Conservation (phyloP, 1,139 yeast species). For the Pichia sp. region DNA sequence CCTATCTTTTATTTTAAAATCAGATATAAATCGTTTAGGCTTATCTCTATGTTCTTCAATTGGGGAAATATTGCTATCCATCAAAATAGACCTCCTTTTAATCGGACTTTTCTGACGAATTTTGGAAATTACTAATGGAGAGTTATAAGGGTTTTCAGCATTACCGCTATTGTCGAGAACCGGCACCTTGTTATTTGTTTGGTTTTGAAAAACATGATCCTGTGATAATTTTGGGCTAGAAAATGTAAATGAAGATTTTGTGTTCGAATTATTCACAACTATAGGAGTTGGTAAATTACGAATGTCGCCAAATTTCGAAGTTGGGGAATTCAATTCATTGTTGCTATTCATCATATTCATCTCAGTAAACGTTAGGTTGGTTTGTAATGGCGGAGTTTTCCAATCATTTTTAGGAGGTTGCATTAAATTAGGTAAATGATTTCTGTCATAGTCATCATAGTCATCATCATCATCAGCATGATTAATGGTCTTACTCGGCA, state of each 20-base stretch:
- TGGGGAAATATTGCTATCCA: conserved; percentile 1
- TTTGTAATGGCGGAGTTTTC: too few species aligned
- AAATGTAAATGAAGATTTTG: background rate
- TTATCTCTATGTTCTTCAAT: background rate
- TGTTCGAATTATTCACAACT: background rate
- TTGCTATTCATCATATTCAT: background rate
- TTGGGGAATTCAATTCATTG: too few species aligned
- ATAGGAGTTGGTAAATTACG: conserved; percentile 24
- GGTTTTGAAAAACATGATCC: background rate
- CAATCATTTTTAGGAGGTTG: too few species aligned
- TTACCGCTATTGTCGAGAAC: too few species aligned
- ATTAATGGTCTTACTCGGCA: too few species aligned
- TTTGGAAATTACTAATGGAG: conserved; percentile 3
- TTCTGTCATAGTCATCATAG: too few species aligned
- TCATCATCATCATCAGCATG: background rate
- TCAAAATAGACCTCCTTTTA: conserved; percentile 1
- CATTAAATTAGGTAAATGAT: background rate
- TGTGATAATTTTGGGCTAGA: background rate
- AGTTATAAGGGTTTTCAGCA: too few species aligned
- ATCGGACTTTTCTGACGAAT: background rate
- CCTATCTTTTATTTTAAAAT: conserved; percentile 9
- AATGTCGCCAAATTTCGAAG: conserved; percentile 10
- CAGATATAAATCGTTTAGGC: conserved; percentile 12
- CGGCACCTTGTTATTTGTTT: background rate
- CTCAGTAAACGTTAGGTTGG: too few species aligned